Conservation (phyloP, 345 rosid genomes). For the Raphanus sativus region DNA sequence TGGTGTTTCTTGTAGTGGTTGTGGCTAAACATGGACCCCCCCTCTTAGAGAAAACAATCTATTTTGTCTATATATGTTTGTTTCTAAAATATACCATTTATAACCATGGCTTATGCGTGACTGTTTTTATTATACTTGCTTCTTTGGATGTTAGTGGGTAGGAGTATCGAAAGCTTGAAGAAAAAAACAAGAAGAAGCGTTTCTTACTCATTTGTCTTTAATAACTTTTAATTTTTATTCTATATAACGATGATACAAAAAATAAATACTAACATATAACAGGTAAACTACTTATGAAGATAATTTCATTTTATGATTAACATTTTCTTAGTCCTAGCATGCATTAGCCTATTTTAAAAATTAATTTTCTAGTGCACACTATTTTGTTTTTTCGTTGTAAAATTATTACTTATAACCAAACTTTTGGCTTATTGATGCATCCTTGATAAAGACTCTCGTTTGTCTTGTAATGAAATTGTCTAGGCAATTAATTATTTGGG, state of each 20-base stretch:
- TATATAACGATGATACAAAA: neutral
- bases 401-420: constrained; percentile 14
- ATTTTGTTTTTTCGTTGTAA: neutral
- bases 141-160: constrained; percentile 34
- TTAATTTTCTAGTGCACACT: neutral
- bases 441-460: constrained; percentile 27
- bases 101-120: constrained; percentile 10
- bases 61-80: constrained; percentile 39
- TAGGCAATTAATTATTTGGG: constrained; percentile 31
- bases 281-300: constrained; percentile 10
- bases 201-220: neutral
- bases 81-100: constrained; percentile 24
- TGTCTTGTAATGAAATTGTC: constrained; percentile 32
- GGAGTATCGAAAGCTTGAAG: constrained; percentile 16
- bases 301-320: neutral
- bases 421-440: constrained; percentile 31
- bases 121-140: constrained; percentile 18
- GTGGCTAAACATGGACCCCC: constrained; percentile 32
- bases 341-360: neutral
- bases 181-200: neutral
- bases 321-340: constrained; percentile 16
- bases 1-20: constrained; percentile 31
- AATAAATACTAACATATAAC: neutral
- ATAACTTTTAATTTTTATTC: neutral
- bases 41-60: constrained; percentile 26